A percentile compares a stretch with the other conserved stretches of the same genome.
phyloP scores from a whole-genome alignment of 257 asterid genomes.

The Rubia yunnanensis region DNA sequence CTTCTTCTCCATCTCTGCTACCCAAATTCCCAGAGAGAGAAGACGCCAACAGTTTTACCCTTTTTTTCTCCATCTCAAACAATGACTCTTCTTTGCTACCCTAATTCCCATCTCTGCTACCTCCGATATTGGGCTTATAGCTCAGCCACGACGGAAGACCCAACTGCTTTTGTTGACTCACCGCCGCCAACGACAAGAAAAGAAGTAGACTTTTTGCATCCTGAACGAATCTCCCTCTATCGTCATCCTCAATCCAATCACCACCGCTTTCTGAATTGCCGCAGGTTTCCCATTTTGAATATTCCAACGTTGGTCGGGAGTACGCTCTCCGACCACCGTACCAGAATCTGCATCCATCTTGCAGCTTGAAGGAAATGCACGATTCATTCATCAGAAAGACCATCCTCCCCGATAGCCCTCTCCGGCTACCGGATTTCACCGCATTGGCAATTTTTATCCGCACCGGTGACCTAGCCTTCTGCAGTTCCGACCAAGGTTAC shows the following conservation, averaged over 20 bases:
- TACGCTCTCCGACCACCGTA: constrained; percentile 35
- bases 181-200: too few relatives aligned
- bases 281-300: constrained; percentile 40
- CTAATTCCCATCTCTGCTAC: too few relatives aligned
- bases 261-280: constrained; percentile 60
- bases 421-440: constrained; percentile 20
- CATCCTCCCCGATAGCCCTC: constrained; percentile 50
- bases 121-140: too few relatives aligned
- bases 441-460: constrained; percentile 48
- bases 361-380: constrained; percentile 53
- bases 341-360: too few relatives aligned
- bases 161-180: too few relatives aligned
- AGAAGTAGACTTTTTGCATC: too few relatives aligned
- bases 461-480: constrained; percentile 47
- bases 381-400: constrained; percentile 54
- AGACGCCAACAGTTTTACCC: too few relatives aligned
- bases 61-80: too few relatives aligned
- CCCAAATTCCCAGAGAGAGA: too few relatives aligned
- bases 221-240: constrained; percentile 61
- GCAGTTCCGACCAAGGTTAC: constrained; percentile 29
- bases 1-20: too few relatives aligned
- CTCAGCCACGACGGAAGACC: too few relatives aligned
- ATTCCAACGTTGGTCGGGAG: constrained; percentile 55
- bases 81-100: too few relatives aligned
- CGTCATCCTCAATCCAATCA: constrained; percentile 65